Percentiles rank a stretch among this genome's conserved stretches.
These are phyloP conservation scores for Acorus calamus DNA, from an alignment of 106 monocot genomes.

Conservation along the genomic window DNA sequence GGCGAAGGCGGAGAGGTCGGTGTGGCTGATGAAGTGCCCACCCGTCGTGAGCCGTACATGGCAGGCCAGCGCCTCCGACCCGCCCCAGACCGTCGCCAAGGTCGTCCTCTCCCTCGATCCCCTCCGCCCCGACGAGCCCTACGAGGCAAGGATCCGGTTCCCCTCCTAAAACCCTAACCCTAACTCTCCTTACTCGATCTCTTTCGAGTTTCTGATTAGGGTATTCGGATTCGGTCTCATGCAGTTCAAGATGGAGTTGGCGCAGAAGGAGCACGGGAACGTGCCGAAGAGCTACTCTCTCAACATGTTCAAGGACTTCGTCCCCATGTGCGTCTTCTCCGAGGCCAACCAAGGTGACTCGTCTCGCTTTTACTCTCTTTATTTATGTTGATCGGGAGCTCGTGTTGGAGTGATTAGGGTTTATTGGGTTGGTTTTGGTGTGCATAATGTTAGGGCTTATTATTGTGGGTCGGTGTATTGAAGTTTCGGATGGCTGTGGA, in stretches of 20 bases:
- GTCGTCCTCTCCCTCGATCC: conserved; percentile 95
- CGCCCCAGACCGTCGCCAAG: conserved; percentile 46
- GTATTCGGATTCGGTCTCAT: too few species aligned
- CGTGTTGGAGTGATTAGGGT: too few species aligned
- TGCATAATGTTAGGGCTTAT: too few species aligned
- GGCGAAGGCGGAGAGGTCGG: conserved; percentile 66
- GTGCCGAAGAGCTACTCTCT: conserved; percentile 87
- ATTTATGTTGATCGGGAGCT: too few species aligned
- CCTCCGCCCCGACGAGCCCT: conserved; percentile 55
- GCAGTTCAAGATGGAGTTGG: conserved; percentile 98
- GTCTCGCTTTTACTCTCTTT: too few species aligned
- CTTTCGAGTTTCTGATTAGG: too few species aligned
- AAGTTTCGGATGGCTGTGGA: too few species aligned
- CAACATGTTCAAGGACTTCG: conserved; percentile 98
- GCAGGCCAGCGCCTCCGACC: conserved; percentile 48
- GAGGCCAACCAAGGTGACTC: conserved; percentile 80
- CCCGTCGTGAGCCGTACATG: conserved; percentile 67
- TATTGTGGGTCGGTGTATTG: too few species aligned
- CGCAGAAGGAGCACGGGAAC: conserved; percentile 56
- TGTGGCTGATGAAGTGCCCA: conserved; percentile 99
- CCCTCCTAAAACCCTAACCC: not conserved
- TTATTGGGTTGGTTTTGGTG: too few species aligned
- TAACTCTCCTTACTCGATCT: not conserved
- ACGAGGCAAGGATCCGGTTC: conserved; percentile 24
- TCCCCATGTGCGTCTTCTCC: conserved; percentile 86